phyloP scores from a whole-genome alignment of 1,284 basidiomycete species.

The Golubevia sp. region DNA sequence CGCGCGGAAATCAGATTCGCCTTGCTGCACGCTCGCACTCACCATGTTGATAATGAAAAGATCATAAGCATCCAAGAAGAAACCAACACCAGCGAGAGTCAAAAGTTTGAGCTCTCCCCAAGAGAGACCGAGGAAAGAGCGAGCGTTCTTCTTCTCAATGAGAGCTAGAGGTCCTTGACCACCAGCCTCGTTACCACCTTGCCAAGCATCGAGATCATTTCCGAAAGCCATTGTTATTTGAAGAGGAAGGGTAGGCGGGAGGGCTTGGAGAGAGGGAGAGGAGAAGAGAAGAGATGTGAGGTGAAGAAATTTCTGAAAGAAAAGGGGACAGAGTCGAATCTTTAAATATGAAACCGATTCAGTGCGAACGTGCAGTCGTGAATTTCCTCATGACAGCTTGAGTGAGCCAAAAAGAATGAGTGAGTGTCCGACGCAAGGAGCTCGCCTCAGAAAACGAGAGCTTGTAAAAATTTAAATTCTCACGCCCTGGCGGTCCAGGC shows the following conservation, averaged over 20 bases:
- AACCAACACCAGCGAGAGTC: constrained; percentile 52
- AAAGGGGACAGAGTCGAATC: too few species aligned
- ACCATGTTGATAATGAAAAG: constrained; percentile 54
- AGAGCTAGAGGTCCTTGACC: constrained; percentile 34
- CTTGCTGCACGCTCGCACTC: too few species aligned
- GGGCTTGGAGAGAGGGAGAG: background rate
- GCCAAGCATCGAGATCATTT: constrained; percentile 45
- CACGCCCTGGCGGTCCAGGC: too few species aligned
- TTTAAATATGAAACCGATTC: too few species aligned
- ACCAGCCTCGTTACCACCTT: constrained; percentile 11
- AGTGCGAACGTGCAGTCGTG: too few species aligned
- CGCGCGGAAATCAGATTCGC: too few species aligned
- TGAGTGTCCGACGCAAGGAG: too few species aligned
- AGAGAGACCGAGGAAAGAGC: constrained; percentile 33
- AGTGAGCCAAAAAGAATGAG: too few species aligned
- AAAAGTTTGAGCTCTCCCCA: constrained; percentile 52
- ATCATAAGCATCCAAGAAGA: constrained; percentile 55
- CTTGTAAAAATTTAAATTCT: too few species aligned
- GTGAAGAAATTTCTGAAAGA: background rate
- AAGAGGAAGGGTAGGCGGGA: too few species aligned
- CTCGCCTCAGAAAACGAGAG: too few species aligned
- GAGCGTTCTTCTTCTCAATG: constrained; percentile 36
- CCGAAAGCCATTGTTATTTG: constrained; percentile 39
- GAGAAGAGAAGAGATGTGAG: background rate
- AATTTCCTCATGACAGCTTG: too few species aligned